These are phyloP conservation scores for Moringa oleifera DNA, from an alignment of 345 rosid genomes.

Conservation along the genomic window DNA sequence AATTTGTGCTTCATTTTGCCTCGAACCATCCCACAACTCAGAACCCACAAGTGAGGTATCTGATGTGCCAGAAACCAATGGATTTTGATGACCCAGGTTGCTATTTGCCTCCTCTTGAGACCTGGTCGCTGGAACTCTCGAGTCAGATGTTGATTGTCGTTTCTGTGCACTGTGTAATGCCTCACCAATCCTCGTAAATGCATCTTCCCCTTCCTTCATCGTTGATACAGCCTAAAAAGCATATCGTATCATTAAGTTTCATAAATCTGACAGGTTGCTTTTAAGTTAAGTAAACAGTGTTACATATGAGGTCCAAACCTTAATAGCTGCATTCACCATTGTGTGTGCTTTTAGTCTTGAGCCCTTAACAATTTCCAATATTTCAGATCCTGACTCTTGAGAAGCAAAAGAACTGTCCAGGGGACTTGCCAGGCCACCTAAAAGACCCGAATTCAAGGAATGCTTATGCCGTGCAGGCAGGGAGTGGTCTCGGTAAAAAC, in stretches of 20 bases:
- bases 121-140: slow-evolving; percentile 23
- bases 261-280: neutral
- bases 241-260: slow-evolving; percentile 8
- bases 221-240: slow-evolving; percentile 68
- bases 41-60: slow-evolving; percentile 25
- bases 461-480: slow-evolving; percentile 40
- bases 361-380: slow-evolving; percentile 56
- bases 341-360: slow-evolving; percentile 63
- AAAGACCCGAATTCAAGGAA: slow-evolving; percentile 20
- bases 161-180: slow-evolving; percentile 56
- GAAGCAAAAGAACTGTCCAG: slow-evolving; percentile 26
- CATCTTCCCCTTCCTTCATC: slow-evolving; percentile 75
- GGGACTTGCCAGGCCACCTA: slow-evolving; percentile 24
- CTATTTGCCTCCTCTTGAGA: slow-evolving; percentile 46
- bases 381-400: slow-evolving; percentile 63
- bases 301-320: slow-evolving; percentile 37
- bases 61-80: slow-evolving; percentile 25
- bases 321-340: slow-evolving; percentile 87
- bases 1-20: slow-evolving; percentile 43
- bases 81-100: slow-evolving; percentile 26
- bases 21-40: slow-evolving; percentile 31
- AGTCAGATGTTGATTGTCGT: slow-evolving; percentile 34
- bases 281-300: neutral
- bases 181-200: slow-evolving; percentile 48
- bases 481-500: slow-evolving; percentile 27